A percentile compares a stretch with the other conserved stretches of the same genome.
phyloP scores from a whole-genome alignment of 495 filamentous ascomycete species.

The Aspergillus leporis region DNA sequence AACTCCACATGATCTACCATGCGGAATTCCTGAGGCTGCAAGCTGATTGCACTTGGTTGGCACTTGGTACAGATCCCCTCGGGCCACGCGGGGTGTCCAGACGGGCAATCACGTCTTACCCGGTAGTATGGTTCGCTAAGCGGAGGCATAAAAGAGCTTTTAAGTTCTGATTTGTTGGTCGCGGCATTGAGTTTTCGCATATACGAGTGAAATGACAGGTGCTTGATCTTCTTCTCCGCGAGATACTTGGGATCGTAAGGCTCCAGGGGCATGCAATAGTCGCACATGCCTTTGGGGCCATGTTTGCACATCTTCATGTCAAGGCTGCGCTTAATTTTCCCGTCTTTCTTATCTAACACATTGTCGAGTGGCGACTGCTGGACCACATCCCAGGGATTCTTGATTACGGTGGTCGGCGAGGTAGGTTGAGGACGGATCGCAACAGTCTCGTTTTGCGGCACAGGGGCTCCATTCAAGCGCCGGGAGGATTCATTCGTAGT shows the following conservation, averaged over 20 bases:
- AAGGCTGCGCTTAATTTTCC: conserved; percentile 77
- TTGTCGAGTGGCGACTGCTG: conserved; percentile 85
- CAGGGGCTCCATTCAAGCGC: conserved; percentile 74
- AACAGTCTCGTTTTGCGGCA: conserved; percentile 66
- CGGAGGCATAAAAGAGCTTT: conserved; percentile 92
- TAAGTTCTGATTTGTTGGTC: conserved; percentile 92
- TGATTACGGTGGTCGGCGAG: conserved; percentile 62
- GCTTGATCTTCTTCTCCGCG: conserved; percentile 95
- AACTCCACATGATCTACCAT: conserved; percentile 99
- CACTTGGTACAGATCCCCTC: conserved; percentile 99
- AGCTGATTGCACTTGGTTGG: conserved; percentile 93
- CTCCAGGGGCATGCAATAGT: conserved; percentile 98
- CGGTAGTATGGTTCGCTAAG: conserved; percentile 92
- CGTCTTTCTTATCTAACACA: conserved; percentile 81
- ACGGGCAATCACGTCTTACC: conserved; percentile 84
- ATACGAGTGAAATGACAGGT: conserved; percentile 93
- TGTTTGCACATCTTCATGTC: conserved; percentile 93
- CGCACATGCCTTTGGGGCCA: conserved; percentile 96
- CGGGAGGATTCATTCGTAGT: conserved; percentile 39
- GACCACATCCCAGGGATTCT: conserved; percentile 92
- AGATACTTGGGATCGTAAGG: conserved; percentile 88
- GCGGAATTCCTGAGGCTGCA: conserved; percentile 91
- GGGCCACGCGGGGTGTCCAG: conserved; percentile 89
- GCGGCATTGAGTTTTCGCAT: conserved; percentile 91
- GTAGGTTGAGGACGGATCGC: conserved; percentile 59